Evolutionary conservation across 2,329 filamentous ascomycete genomes (phyloP).

Genomic region (Cercospora sp.): DNA sequence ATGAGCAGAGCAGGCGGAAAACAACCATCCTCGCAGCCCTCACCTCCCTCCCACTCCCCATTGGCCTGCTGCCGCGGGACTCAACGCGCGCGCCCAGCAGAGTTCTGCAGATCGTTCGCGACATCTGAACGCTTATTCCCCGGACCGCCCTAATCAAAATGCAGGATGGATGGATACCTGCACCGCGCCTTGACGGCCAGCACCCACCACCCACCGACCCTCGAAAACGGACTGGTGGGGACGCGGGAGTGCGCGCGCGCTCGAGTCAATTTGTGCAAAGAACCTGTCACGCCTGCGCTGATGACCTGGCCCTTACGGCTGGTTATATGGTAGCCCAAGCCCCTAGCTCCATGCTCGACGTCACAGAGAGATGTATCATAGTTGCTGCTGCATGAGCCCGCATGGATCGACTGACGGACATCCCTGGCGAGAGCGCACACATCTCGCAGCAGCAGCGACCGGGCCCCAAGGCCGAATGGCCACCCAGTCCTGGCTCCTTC

Average conservation of each 20-base stretch:
- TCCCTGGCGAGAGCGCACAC: slow-evolving; percentile 21
- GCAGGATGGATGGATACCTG: slow-evolving; percentile 2
- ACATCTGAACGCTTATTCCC: slow-evolving; percentile 27
- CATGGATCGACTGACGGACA: slow-evolving; percentile 34
- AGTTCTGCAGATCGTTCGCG: slow-evolving; percentile 34
- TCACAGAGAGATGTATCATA: slow-evolving; percentile 27
- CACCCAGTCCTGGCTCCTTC: slow-evolving; percentile 24
- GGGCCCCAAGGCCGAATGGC: not conserved
- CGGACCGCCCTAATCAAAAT: slow-evolving; percentile 21
- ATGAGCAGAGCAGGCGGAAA: not conserved
- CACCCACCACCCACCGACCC: not conserved
- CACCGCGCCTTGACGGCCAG: slow-evolving; percentile 16
- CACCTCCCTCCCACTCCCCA: not conserved
- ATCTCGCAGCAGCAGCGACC: slow-evolving; percentile 10
- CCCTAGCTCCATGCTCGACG: slow-evolving; percentile 30
- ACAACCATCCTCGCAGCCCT: not conserved
- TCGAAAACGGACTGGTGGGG: not conserved
- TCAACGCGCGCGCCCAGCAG: not conserved
- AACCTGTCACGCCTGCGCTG: not conserved
- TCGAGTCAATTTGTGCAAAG: slow-evolving; percentile 20
- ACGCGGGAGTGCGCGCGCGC: slow-evolving; percentile 7
- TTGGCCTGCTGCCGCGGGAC: not conserved
- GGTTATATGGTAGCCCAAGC: slow-evolving; percentile 26
- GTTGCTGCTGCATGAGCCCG: slow-evolving; percentile 32
- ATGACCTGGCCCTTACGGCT: slow-evolving; percentile 13